Conservation (phyloP, 2,329 filamentous ascomycete genomes). For the Aspergillus fructus region DNA sequence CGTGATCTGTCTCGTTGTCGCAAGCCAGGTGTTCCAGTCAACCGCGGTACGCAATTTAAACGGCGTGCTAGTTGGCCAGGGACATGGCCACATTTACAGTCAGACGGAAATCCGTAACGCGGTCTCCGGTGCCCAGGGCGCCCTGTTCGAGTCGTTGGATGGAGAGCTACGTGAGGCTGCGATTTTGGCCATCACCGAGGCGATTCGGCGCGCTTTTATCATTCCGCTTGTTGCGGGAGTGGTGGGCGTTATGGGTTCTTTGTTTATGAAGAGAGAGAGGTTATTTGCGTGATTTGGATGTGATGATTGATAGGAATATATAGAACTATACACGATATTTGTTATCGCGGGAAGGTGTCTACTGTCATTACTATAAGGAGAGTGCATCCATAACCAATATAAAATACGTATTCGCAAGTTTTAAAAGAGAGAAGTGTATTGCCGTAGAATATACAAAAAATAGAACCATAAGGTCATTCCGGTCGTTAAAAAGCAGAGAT, state of each 20-base stretch:
- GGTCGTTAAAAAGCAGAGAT: neutral
- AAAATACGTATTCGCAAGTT: no score
- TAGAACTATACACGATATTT: no score
- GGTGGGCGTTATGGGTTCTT: neutral
- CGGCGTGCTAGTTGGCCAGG: conserved; percentile 20
- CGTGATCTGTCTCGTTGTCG: conserved; percentile 19
- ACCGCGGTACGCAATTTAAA: conserved; percentile 25
- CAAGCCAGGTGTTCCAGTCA: conserved; percentile 17
- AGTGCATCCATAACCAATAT: no score
- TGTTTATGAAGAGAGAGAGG: neutral
- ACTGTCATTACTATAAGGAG: no score
- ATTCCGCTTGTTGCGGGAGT: neutral
- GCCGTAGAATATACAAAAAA: neutral
- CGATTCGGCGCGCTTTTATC: neutral
- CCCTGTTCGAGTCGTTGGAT: conserved; percentile 29
- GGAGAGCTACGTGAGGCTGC: conserved; percentile 25
- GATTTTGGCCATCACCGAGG: conserved; percentile 28
- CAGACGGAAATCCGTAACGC: conserved; percentile 29
- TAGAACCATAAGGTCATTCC: neutral
- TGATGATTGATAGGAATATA: no score
- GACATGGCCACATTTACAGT: conserved; percentile 24
- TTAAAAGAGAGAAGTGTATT: no score
- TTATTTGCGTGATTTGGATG: neutral
- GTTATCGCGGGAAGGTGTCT: no score
- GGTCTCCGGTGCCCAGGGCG: conserved; percentile 35